These are phyloP conservation scores for Casuarina cunninghamiana DNA, from an alignment of 306 rosid genomes.

Conservation along the genomic window DNA sequence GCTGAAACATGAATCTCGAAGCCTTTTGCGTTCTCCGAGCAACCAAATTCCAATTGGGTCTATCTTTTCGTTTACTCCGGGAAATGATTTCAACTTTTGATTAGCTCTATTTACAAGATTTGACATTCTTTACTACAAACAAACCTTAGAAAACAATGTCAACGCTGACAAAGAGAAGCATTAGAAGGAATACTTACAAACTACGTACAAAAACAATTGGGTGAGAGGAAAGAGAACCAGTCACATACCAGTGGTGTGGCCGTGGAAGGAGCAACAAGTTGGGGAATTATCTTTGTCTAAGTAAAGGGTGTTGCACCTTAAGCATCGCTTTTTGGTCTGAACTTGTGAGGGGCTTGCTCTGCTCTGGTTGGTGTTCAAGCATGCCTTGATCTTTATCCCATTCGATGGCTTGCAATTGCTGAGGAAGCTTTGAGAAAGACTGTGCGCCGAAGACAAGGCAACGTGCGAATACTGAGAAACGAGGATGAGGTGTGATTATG, in stretches of 20 bases:
- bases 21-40: not conserved
- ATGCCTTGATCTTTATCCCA: slow-evolving; percentile 33
- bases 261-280: slow-evolving; percentile 78
- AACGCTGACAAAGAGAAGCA: not conserved
- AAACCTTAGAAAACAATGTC: not conserved
- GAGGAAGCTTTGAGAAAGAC: slow-evolving; percentile 21
- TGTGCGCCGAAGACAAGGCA: slow-evolving; percentile 34
- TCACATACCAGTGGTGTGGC: slow-evolving; percentile 68
- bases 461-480: not conserved
- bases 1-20: not conserved
- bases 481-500: not conserved
- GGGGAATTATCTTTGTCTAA: slow-evolving; percentile 54
- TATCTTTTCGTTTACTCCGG: not conserved
- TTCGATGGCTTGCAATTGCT: slow-evolving; percentile 25
- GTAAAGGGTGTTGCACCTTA: slow-evolving; percentile 70
- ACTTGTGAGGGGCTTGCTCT: slow-evolving; percentile 22
- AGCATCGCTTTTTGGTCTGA: slow-evolving; percentile 47
- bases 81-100: not conserved
- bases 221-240: not conserved
- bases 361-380: slow-evolving; percentile 19
- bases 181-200: no score
- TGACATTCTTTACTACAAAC: not conserved
- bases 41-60: not conserved
- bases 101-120: not conserved
- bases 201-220: not conserved